These are phyloP conservation scores for Sungouiozyma ichnusensis DNA, from an alignment of 805 yeast genomes.

Conservation along the genomic window DNA sequence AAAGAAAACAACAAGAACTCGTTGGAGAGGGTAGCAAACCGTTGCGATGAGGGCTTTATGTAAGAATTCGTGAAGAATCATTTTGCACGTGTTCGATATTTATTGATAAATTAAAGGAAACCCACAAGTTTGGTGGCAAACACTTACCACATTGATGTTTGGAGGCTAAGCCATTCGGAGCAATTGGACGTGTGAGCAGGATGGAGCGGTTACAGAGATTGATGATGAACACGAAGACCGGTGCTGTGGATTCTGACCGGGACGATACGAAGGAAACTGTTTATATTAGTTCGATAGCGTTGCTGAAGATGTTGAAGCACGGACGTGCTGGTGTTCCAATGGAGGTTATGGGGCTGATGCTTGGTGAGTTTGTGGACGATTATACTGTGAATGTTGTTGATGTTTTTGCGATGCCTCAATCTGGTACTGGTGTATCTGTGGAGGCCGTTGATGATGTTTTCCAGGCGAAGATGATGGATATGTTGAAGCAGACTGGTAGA, in stretches of 20 bases:
- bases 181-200: constrained; percentile 5
- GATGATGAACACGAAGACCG: constrained; percentile 28
- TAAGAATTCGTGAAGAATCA: too few relatives aligned
- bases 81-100: too few relatives aligned
- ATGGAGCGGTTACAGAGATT: constrained; percentile 37
- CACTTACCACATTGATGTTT: too few relatives aligned
- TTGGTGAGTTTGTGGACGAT: constrained; percentile 96
- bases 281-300: constrained; percentile 88
- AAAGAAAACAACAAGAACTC: too few relatives aligned
- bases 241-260: constrained; percentile 61
- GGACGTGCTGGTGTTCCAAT: constrained; percentile 88
- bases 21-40: too few relatives aligned
- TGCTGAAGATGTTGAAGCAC: constrained; percentile 92
- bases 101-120: too few relatives aligned
- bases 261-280: constrained; percentile 95
- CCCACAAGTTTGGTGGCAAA: too few relatives aligned
- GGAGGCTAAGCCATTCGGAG: too few relatives aligned
- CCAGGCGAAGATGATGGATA: constrained; percentile 99
- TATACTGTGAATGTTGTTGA: constrained; percentile 95
- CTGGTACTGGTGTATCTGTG: constrained; percentile 96
- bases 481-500: constrained; percentile 97
- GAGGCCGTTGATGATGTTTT: constrained; percentile 99
- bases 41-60: too few relatives aligned
- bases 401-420: constrained; percentile 99
- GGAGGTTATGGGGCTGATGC: constrained; percentile 95